Evolutionary conservation across 2,329 filamentous ascomycete species (phyloP), one percentile per base, ranked within the genome.

Genomic region (Stylonectria norvegica): DNA sequence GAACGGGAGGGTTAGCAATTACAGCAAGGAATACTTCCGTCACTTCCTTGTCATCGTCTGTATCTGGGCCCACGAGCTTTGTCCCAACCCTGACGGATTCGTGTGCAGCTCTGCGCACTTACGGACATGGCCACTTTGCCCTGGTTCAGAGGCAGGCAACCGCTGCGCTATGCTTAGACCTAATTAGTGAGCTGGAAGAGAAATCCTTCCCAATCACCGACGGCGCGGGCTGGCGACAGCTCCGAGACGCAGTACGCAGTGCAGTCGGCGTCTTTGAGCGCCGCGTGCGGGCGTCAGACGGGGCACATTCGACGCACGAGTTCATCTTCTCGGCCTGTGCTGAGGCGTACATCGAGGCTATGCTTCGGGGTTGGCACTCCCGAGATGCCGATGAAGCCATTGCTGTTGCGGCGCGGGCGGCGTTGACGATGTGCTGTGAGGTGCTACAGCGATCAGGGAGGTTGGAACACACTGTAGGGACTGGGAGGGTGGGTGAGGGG

Each of bases 161-260:
- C 8, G 32, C 33, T 5, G 28, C 38, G 3, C 36, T 48, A 7
- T 45, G 42, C 6, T 17, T 40, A 1, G 42, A 48, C 15, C 22
- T 48, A 2, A 42, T 48, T 14, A 33, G 38, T 18, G 45, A 48
- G 16, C 30, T 45, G 0, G 32, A 45, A 15, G 38, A 45, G 20
- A 34, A 40, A 22, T 17, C 43, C 7, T 48, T 48, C 27, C 42
- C 45, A 2, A 22, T 34, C 10, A 38, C 40, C 4, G 37, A 37
- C 28, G 22, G 29, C 23, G 34, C 34, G 1, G 35, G 30, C 20
- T 42, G 43, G 34, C 29, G 29, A 14, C 36, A 40, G 15, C 17
- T 45, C 2, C 34, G 43, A 9, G 38, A 36, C 10, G 30, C 34
- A 3, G 34, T 45, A 5, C 10, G 31, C 2, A 22, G 30, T 6